phyloP scores from a whole-genome alignment of 2,329 filamentous ascomycete genomes.

The Pezicula radicicola region DNA sequence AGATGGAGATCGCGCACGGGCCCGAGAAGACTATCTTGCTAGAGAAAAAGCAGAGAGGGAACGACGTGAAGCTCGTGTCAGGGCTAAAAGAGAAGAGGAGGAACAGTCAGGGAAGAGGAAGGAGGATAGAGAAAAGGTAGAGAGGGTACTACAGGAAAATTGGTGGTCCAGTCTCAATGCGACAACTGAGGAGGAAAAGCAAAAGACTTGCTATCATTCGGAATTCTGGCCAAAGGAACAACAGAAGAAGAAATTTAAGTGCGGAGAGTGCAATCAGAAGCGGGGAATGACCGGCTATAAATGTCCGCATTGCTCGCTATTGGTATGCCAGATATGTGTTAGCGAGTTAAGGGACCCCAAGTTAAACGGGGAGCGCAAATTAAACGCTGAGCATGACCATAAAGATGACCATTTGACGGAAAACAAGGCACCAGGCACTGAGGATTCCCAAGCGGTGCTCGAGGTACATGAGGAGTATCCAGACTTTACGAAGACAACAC shows the following conservation, averaged over 20 bases:
- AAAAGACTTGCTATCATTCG: slow-evolving; percentile 10
- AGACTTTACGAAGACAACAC: no score
- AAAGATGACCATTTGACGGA: no score
- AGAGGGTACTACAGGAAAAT: slow-evolving; percentile 1
- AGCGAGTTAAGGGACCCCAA: no score
- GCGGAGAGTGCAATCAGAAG: slow-evolving; percentile 12
- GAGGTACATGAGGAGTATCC: no score
- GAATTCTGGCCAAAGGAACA: slow-evolving; percentile 15
- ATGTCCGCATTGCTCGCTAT: slow-evolving; percentile 14
- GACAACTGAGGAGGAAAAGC: slow-evolving; percentile 10
- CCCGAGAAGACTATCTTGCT: no score
- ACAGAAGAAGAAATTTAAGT: slow-evolving; percentile 15
- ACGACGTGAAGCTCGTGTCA: neutral
- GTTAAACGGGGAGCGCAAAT: no score
- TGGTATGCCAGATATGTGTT: slow-evolving; percentile 13
- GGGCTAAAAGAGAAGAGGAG: neutral
- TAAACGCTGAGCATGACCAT: no score
- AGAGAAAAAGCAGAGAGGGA: neutral
- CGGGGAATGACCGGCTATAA: slow-evolving; percentile 10
- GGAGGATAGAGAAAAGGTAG: neutral
- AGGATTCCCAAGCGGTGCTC: no score
- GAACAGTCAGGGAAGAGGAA: neutral
- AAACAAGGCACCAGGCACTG: no score
- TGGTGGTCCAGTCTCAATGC: slow-evolving; percentile 3
- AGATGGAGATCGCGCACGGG: no score